These are phyloP conservation scores for Lachancea kluyveri DNA, from an alignment of 805 yeast species.

Conservation along the genomic window DNA sequence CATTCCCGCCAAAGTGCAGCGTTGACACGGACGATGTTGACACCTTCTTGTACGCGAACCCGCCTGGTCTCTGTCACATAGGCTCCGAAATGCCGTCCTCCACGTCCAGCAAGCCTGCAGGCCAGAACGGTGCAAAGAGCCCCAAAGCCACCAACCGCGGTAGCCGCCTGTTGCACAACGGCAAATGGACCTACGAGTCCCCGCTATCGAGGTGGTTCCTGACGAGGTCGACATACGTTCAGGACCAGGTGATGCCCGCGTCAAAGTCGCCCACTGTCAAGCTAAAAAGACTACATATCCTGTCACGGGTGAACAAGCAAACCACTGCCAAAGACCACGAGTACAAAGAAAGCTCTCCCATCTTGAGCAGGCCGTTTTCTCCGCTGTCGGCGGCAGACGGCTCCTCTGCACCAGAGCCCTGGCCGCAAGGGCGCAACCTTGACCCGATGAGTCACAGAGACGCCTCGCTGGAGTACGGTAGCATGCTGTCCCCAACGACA, in stretches of 20 bases:
- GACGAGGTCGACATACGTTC: constrained; percentile 24
- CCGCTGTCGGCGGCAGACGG: no score
- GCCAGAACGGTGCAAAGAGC: constrained; percentile 2
- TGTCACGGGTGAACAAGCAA: constrained; percentile 19
- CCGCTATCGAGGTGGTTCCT: constrained; percentile 32
- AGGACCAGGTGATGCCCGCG: constrained; percentile 13
- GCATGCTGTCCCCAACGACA: no score
- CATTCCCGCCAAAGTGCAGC: constrained; percentile 5
- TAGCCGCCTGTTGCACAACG: not conserved
- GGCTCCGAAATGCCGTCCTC: constrained; percentile 16
- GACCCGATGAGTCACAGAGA: constrained; percentile 6
- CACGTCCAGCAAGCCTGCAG: not conserved
- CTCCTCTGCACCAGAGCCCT: not conserved
- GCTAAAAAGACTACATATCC: constrained; percentile 22
- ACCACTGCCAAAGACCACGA: no score
- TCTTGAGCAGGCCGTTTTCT: no score
- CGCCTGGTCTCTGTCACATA: constrained; percentile 23
- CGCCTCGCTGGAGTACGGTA: constrained; percentile 4
- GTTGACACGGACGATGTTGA: constrained; percentile 13
- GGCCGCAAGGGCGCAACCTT: constrained; percentile 1
- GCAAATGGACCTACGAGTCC: constrained; percentile 29
- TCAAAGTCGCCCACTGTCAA: constrained; percentile 22
- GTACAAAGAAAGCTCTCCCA: constrained; percentile 19
- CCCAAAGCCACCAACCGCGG: constrained; percentile 3
- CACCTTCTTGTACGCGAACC: constrained; percentile 19